These are phyloP conservation scores for Cryphonectria naterciae DNA, from an alignment of 2,329 filamentous ascomycete species.

Conservation along the genomic window DNA sequence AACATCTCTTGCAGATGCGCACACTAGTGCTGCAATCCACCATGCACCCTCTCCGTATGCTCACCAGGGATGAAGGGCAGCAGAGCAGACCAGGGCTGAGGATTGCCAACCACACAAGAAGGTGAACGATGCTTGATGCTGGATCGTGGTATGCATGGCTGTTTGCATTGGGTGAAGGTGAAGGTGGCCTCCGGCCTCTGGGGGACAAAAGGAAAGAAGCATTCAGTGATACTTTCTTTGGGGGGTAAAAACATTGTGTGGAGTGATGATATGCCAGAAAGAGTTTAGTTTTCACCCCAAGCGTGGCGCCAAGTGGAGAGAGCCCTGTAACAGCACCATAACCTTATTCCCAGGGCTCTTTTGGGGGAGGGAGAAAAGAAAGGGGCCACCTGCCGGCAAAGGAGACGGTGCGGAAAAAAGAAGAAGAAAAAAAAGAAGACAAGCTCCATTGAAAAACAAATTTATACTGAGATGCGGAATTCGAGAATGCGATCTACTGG, in stretches of 20 bases:
- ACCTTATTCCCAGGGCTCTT: not conserved
- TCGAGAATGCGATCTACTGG: not conserved
- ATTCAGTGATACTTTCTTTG: not conserved
- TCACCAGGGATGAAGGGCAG: not conserved
- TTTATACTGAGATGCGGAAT: not conserved
- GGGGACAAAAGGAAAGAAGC: no score
- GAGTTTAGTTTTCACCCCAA: not conserved
- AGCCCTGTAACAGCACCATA: not conserved
- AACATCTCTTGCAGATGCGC: not conserved
- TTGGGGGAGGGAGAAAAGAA: not conserved
- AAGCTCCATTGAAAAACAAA: not conserved
- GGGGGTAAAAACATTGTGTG: not conserved
- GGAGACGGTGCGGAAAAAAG: not conserved
- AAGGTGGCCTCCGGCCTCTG: no score
- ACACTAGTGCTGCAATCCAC: not conserved
- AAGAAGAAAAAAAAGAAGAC: not conserved
- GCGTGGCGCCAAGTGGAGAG: not conserved
- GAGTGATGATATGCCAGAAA: not conserved
- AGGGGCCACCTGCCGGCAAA: not conserved
- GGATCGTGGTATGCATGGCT: not conserved
- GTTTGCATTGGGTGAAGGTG: not conserved
- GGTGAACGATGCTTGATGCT: not conserved
- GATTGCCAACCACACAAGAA: not conserved
- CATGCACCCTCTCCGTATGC: not conserved
- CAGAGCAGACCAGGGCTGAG: not conserved